These are phyloP conservation scores for Lactarius tabidus DNA, from an alignment of 768 basidiomycete species.

Conservation along the genomic window DNA sequence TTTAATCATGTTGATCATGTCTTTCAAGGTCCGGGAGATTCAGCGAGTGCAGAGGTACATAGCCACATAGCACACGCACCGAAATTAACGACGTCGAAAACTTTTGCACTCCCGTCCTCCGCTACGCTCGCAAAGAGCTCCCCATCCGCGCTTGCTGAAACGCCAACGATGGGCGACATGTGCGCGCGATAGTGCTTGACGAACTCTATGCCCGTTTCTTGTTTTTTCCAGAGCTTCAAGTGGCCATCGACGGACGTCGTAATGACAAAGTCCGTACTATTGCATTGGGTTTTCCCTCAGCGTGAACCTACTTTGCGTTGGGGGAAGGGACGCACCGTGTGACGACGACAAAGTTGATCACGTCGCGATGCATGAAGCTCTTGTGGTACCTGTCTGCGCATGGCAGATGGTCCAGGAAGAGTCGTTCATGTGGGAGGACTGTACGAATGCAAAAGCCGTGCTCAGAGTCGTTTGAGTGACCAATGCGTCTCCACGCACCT, in stretches of 20 bases:
- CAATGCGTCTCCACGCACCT: slow-evolving; percentile 44
- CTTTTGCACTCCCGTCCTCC: slow-evolving; percentile 88
- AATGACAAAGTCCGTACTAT: slow-evolving; percentile 86
- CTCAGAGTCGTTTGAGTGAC: background rate
- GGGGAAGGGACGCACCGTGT: slow-evolving; percentile 63
- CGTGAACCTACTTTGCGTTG: background rate
- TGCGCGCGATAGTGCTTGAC: slow-evolving; percentile 98
- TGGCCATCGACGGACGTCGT: slow-evolving; percentile 96
- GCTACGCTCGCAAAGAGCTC: slow-evolving; percentile 88
- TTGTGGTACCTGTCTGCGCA: slow-evolving; percentile 92
- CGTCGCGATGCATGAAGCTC: slow-evolving; percentile 97
- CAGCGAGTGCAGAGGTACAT: background rate
- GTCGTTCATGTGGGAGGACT: slow-evolving; percentile 91
- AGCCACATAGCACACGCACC: slow-evolving; percentile 47
- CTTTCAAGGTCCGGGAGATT: slow-evolving; percentile 38
- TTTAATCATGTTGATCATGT: slow-evolving; percentile 99
- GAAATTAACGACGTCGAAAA: slow-evolving; percentile 97
- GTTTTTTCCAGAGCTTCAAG: slow-evolving; percentile 99
- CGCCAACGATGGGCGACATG: slow-evolving; percentile 67
- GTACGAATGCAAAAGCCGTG: slow-evolving; percentile 7
- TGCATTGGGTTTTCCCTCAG: background rate
- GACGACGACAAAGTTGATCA: slow-evolving; percentile 81
- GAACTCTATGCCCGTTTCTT: slow-evolving; percentile 92
- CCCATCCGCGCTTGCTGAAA: slow-evolving; percentile 88
- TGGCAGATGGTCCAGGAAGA: slow-evolving; percentile 91